Base-by-base conservation (phyloP, 192 early-diverging fungal genomes). In the Linderina pennispora region DNA sequence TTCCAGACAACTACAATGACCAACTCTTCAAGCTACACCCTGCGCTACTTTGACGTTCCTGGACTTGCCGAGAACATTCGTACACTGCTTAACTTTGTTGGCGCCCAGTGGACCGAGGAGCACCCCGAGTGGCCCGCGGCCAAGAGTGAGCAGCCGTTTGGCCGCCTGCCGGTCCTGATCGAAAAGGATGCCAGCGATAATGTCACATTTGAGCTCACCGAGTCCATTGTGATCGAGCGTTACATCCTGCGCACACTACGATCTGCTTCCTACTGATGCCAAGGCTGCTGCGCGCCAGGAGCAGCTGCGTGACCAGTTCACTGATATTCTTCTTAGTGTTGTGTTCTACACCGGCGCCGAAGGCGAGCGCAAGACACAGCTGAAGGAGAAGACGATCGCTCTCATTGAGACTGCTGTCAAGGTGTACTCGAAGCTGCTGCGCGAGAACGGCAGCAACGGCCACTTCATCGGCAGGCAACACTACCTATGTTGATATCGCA, bases 201-300 rank as follows among this genome's bases (percentile, higher is more conserved):
- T 5, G 48, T 41, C 10, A 18, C 31, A 6, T 35, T 62, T 19
- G 10, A 40, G 5, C 23, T 70, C 4, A 43, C 62, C 14, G 62
- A 76, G 28, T 28, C 53, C 2, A 43, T 48, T 9, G 53, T 56
- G 2, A 75, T 75, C 31, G 60, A 58, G 25, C 65, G 73, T 16
- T 69, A 69, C 40, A 49, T 75, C 6, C 18, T 56, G 19, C 13
- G 31, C 45, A 69, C 60, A 46, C 70, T 65, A n/a, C 39, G 62
- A 40, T 22, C 42, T 58, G 28, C 23, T 43, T 33, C 53, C 55
- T 8, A 22, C 11, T 4, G 36, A 22, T 5, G 46, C 47, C 39
- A 49, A 69, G 21, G 36, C 50, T 21, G 51, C 42, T 40, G 38
- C 45, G 28, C 28, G 28, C 28, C 28, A 31, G 28, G 28, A 31